These are phyloP conservation scores for Dysphania ambrosioides DNA, from an alignment of 148 eudicot genomes.

Conservation along the genomic window DNA sequence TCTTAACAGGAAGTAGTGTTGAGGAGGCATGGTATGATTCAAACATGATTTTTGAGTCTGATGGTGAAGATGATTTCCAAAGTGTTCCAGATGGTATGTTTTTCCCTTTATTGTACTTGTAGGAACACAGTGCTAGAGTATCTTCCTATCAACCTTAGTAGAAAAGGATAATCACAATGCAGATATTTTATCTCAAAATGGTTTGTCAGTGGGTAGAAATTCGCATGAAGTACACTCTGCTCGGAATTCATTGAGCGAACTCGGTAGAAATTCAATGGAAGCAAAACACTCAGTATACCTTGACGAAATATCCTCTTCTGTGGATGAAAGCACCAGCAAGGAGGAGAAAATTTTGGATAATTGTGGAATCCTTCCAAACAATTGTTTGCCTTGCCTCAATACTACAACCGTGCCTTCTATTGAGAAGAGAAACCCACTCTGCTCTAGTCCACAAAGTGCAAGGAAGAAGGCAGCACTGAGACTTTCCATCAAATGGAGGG, in stretches of 20 bases:
- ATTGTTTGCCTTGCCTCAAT: conserved; percentile 78
- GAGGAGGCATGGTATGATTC: conserved; percentile 97
- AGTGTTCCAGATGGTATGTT: conserved; percentile 78
- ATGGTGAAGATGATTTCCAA: conserved; percentile 82
- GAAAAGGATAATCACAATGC: conserved; percentile 26
- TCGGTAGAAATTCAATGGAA: conserved; percentile 46
- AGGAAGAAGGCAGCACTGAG: conserved; percentile 62
- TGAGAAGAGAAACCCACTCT: conserved; percentile 69
- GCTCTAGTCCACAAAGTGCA: conserved; percentile 61
- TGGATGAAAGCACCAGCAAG: conserved; percentile 46
- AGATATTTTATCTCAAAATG: conserved; percentile 55
- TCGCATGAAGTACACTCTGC: conserved; percentile 42
- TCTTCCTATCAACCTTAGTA: neutral
- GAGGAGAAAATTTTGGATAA: conserved; percentile 56
- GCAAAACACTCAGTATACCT: conserved; percentile 45
- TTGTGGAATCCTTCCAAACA: conserved; percentile 65
- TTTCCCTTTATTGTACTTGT: neutral
- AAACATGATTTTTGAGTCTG: conserved; percentile 67
- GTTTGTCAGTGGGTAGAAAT: conserved; percentile 38
- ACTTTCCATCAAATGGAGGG: conserved; percentile 83
- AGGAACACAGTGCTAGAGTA: neutral
- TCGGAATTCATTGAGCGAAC: conserved; percentile 46
- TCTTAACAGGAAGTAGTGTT: conserved; percentile 42
- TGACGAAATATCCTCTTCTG: conserved; percentile 60
- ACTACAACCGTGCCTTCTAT: conserved; percentile 53